Evolutionary conservation across 495 filamentous ascomycete species (phyloP).

Genomic region (Trichoderma virens): DNA sequence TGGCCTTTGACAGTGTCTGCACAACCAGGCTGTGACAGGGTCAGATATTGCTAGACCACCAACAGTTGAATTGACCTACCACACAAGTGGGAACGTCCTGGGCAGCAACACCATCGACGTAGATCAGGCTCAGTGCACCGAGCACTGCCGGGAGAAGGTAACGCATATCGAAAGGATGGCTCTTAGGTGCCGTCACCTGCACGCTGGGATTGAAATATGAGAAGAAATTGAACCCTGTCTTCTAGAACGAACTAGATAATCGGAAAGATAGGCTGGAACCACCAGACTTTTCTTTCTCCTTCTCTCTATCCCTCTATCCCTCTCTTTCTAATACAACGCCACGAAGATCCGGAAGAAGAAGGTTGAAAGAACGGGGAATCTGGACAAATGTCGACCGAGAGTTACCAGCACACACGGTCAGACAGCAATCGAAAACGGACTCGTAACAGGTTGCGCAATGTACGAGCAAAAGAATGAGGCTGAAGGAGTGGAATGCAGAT

Average conservation of each 20-base stretch:
- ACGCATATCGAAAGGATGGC: neutral
- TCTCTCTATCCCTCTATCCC: neutral
- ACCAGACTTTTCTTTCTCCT: neutral
- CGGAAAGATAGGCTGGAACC: neutral
- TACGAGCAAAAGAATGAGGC: neutral
- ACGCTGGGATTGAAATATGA: neutral
- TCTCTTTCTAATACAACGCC: neutral
- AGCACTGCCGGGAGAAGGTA: neutral
- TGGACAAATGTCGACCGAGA: neutral
- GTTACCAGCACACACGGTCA: conserved; percentile 7
- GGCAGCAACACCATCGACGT: neutral
- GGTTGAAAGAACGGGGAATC: neutral
- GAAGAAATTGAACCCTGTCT: neutral
- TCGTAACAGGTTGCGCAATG: neutral
- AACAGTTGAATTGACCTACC: neutral
- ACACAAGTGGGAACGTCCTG: conserved; percentile 7
- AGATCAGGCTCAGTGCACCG: neutral
- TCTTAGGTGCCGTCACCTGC: neutral
- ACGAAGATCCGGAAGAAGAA: neutral
- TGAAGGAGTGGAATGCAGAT: conserved; percentile 3
- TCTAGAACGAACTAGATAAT: neutral
- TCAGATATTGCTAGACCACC: neutral
- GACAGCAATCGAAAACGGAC: neutral
- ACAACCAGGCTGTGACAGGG: neutral
- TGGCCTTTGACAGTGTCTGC: neutral